Base-by-base conservation (phyloP, 2,329 filamentous ascomycete genomes). In the Bipolaris oryzae region DNA sequence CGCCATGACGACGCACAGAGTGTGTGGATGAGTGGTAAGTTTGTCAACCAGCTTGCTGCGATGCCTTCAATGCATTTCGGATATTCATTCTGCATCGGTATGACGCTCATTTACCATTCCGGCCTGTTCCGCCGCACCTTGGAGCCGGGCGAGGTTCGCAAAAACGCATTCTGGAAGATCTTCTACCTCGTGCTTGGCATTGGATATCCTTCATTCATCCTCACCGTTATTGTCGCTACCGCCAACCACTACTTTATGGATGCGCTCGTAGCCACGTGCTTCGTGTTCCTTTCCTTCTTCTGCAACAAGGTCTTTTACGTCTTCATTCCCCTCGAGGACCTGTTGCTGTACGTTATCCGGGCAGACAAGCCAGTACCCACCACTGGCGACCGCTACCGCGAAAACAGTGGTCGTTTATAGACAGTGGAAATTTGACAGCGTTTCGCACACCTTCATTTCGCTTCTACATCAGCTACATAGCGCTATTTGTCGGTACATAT, bases 191-290 rank as follows among this genome's bases (percentile, higher is more conserved):
- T 70, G 1, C 46, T 83, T 15, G 83, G 84, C 28, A 55, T 85
- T 16, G 73, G 77, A 44, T 86, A 86, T 64, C 84, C 84, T 1
- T 63, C 72, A 5, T 80, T 83, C 66, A 84, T 86, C 49, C 67
- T 87, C 46, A 76, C 81, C 0, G 82, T 82, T 28, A 87, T 88
- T 57, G 81, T 88, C 25, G 82, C 85, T 15, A 87, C 85, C 0
- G 85, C 85, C 33, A 88, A 88, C 64, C 85, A 85, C 67, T 89
- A 85, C 71, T 84, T 80, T 74, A 75, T 85, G 55, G 83, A 85
- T 65, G 83, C 83, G 0, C 66, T 80, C 15, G 78, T 82, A 5
- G 82, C 82, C 11, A 79, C 78, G 1, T 73, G 78, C 55, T 82
- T 81, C 18, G 81, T 82, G 3, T 71, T 76, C 4, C 45, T 83